Evolutionary conservation across 2,329 filamentous ascomycete species (phyloP), one percentile per base, ranked within the genome.

Genomic region (Mollisia scopiformis): DNA sequence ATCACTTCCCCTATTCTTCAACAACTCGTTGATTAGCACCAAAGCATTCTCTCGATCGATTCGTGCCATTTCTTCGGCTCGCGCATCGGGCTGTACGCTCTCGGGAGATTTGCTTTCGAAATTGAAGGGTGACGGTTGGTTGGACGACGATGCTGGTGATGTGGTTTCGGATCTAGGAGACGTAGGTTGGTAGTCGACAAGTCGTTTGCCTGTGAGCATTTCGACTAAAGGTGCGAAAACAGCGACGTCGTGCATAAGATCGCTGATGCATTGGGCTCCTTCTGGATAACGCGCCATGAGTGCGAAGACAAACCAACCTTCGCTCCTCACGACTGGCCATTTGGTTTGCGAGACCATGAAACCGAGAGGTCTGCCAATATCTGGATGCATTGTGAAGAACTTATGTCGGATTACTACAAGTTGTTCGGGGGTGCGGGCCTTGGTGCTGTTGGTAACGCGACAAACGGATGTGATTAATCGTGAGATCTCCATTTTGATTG

Each of bases 251-350:
- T 77, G 70, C 47, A 87, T 71, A 1, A 80, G 72, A 13, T 75
- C 73, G 8, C 77, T 66, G 19, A 84, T 78, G 11, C 82, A 73
- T 1, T 71, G 67, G 1, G 82, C 80, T 7, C 84, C 84, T 35
- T 83, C 80, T 1, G 69, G 58, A 47, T 47, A 47, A 28, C 84
- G 79, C 41, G 80, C 80, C 79, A 88, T 84, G 33, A 88, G 78
- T 2, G 86, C 86, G 55, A 87, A 78, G 6, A 86, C 80, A 63
- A 88, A 88, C 80, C 85, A 84, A 2, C 82, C 79, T 69, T 89
- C 86, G 39, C 84, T 86, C 19, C 83, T 79, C 2, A 89, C 75
- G 1, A 82, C 77, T 0, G 84, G 83, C 78, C 85, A 88, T 64
- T 84, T 86, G 2, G 73, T 75, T 68, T 88, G 86, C 1, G 77